Conservation (phyloP, 176 grass and related monocot genomes). For the Chloris gayana region DNA sequence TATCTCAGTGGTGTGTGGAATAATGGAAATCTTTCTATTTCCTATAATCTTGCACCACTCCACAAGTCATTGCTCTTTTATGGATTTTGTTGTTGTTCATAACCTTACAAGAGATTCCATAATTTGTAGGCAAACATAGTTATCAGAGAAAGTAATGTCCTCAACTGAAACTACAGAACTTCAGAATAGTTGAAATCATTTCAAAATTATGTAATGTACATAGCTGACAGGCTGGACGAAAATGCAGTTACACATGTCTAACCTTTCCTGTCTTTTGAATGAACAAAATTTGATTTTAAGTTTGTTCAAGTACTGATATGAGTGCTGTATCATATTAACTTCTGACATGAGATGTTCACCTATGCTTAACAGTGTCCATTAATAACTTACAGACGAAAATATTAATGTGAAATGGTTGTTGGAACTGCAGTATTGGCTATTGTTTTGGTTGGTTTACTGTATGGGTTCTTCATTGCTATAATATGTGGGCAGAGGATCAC, state of each 20-base stretch:
- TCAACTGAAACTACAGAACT: not conserved
- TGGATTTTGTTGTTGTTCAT: not conserved
- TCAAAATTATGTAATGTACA: not conserved
- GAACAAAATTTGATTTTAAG: not conserved
- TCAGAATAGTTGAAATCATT: not conserved
- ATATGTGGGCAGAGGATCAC: constrained; percentile 97
- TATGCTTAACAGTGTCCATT: not conserved
- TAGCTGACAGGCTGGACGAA: not conserved
- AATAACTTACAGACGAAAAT: constrained; percentile 27
- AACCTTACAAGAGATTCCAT: not conserved
- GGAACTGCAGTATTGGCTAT: constrained; percentile 83
- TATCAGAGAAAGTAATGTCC: not conserved
- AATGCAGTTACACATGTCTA: not conserved
- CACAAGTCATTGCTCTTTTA: constrained; percentile 2
- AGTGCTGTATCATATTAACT: constrained; percentile 12
- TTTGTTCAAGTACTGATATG: not conserved
- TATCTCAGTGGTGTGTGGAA: constrained; percentile 5
- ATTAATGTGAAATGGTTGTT: constrained; percentile 35
- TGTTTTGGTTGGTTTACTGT: constrained; percentile 90
- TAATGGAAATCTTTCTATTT: constrained; percentile 16
- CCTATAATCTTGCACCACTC: constrained; percentile 2
- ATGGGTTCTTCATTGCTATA: constrained; percentile 99
- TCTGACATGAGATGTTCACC: not conserved
- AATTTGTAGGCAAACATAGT: constrained; percentile 11
- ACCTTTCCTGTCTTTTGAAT: not conserved